Conservation (phyloP, 495 filamentous ascomycete species). For the Tuber borchii region DNA sequence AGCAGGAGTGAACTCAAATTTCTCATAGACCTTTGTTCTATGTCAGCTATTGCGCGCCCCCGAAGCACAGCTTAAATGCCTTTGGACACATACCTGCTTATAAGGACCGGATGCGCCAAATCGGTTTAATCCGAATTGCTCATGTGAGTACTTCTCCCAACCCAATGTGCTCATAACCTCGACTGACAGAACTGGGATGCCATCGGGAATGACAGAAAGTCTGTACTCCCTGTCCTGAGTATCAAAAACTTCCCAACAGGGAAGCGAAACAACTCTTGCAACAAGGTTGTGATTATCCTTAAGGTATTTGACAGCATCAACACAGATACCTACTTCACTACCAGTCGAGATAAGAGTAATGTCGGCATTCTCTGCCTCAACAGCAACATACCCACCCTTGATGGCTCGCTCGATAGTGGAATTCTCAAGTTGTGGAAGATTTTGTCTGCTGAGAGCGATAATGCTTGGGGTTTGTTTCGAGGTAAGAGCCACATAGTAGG, state of each 20-base stretch:
- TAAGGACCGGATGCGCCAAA: slow-evolving; percentile 96
- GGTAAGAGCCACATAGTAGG: slow-evolving; percentile 92
- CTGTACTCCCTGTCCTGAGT: slow-evolving; percentile 87
- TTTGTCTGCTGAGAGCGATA: slow-evolving; percentile 92
- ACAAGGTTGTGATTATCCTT: slow-evolving; percentile 80
- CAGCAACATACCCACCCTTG: slow-evolving; percentile 89
- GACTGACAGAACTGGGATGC: slow-evolving; percentile 85
- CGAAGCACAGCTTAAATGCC: background rate
- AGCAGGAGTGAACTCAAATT: slow-evolving; percentile 98
- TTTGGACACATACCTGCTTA: slow-evolving; percentile 55
- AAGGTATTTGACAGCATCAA: slow-evolving; percentile 85
- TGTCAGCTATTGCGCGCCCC: background rate
- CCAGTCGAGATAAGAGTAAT: slow-evolving; percentile 92
- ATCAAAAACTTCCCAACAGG: slow-evolving; percentile 97
- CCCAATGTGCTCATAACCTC: slow-evolving; percentile 91
- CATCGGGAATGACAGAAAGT: slow-evolving; percentile 83
- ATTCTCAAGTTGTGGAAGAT: slow-evolving; percentile 94
- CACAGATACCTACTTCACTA: slow-evolving; percentile 88
- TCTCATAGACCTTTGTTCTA: slow-evolving; percentile 69
- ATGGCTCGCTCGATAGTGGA: slow-evolving; percentile 77
- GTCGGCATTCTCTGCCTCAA: slow-evolving; percentile 75
- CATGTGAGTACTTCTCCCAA: slow-evolving; percentile 97
- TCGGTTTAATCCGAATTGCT: slow-evolving; percentile 98
- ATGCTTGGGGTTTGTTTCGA: slow-evolving; percentile 87
- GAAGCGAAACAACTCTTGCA: slow-evolving; percentile 90